Percentiles rank a stretch among this genome's conserved stretches.
phyloP scores from a whole-genome alignment of 345 rosid species.

The Turritis glabra region DNA sequence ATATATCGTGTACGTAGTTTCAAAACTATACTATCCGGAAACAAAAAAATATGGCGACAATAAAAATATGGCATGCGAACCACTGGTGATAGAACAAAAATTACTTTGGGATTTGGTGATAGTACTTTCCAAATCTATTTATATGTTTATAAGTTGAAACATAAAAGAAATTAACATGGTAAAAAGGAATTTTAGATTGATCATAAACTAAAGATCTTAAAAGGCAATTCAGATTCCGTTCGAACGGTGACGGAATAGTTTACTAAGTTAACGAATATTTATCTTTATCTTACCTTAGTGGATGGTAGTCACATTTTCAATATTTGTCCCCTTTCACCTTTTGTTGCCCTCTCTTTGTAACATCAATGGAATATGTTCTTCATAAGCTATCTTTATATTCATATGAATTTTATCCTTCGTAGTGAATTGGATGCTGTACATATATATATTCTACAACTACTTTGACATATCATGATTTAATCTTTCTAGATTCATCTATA shows the following conservation, averaged over 20 bases:
- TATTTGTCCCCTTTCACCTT: conserved; percentile 2
- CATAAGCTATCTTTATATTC: conserved; percentile 8
- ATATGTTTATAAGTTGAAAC: background rate
- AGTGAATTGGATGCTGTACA: conserved; percentile 10
- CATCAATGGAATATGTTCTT: conserved; percentile 35
- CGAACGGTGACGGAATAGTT: background rate
- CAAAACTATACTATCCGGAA: background rate
- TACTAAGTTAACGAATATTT: conserved; percentile 18
- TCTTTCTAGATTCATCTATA: background rate
- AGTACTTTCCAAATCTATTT: background rate
- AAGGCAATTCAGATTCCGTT: conserved; percentile 5
- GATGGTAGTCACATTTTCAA: conserved; percentile 9
- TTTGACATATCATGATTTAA: background rate
- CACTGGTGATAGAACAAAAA: no score
- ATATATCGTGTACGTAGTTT: background rate
- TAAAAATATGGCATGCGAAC: background rate
- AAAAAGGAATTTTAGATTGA: background rate
- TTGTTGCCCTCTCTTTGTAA: conserved; percentile 22
- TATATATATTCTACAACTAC: background rate
- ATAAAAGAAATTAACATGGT: background rate
- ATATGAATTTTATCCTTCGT: background rate
- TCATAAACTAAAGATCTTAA: background rate
- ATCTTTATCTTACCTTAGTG: conserved; percentile 29
- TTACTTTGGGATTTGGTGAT: background rate
- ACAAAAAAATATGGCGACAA: background rate